Conservation (phyloP, 306 rosid species). For the Lathyrus aphaca region DNA sequence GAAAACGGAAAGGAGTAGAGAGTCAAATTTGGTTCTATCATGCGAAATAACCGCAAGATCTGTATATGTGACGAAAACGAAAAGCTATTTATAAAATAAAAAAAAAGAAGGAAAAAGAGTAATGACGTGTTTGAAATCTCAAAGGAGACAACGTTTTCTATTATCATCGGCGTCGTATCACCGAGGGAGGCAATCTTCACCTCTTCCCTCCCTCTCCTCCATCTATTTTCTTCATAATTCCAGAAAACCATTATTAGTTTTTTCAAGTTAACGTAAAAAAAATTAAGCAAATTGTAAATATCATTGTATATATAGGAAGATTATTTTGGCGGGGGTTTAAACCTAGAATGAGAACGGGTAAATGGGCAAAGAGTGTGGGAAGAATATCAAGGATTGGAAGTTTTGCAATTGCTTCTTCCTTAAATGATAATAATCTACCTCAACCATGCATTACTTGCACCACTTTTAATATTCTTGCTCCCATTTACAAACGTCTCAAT, state of each 20-base stretch:
- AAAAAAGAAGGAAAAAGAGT: too few relatives aligned
- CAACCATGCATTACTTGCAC: constrained; percentile 89
- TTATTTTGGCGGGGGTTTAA: constrained; percentile 29
- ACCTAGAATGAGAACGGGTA: constrained; percentile 53
- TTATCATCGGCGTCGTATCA: constrained; percentile 6
- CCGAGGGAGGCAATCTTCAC: constrained; percentile 14
- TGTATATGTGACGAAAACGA: constrained; percentile 7
- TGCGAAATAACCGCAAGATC: background rate
- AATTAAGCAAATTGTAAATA: too few relatives aligned
- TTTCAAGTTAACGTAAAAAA: too few relatives aligned
- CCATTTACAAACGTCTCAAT: constrained; percentile 88
- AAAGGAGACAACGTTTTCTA: constrained; percentile 28
- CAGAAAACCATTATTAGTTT: too few relatives aligned
- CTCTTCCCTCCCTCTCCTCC: background rate
- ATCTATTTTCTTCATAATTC: too few relatives aligned
- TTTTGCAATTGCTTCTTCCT: constrained; percentile 76
- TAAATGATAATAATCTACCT: constrained; percentile 62
- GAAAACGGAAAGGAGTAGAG: background rate
- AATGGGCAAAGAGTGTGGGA: constrained; percentile 66
- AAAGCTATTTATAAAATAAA: constrained; percentile 14
- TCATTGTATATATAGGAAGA: background rate
- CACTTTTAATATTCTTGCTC: constrained; percentile 95
- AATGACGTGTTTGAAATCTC: constrained; percentile 15
- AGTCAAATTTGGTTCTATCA: constrained; percentile 16
- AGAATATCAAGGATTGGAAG: constrained; percentile 78